Percentiles rank a stretch among this genome's conserved stretches.
These are phyloP conservation scores for Silene conica DNA, from an alignment of 148 eudicot species.

Conservation along the genomic window DNA sequence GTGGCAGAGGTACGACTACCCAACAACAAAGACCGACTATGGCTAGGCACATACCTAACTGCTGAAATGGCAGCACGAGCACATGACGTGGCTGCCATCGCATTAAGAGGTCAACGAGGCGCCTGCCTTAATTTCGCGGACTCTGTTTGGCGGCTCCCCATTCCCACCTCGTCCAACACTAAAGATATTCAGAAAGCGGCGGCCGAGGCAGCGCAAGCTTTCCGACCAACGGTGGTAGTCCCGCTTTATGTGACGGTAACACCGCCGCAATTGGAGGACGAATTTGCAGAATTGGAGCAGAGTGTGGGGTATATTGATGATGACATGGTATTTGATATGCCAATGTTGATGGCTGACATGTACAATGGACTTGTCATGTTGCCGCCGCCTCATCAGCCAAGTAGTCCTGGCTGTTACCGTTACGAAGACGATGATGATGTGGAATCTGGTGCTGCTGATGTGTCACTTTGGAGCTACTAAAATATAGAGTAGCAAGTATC, in stretches of 20 bases:
- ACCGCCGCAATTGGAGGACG: not conserved
- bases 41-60: slow-evolving; percentile 78
- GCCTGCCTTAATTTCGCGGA: slow-evolving; percentile 79
- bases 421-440: not conserved
- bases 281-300: not conserved
- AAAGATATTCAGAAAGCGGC: slow-evolving; percentile 79
- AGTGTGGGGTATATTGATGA: slow-evolving; percentile 38
- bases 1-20: slow-evolving; percentile 83
- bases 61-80: slow-evolving; percentile 95
- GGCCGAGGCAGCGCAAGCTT: slow-evolving; percentile 55
- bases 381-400: not conserved
- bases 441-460: slow-evolving; percentile 2
- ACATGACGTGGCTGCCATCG: slow-evolving; percentile 77
- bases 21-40: slow-evolving; percentile 58
- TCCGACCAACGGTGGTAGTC: slow-evolving; percentile 5
- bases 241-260: not conserved
- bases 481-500: not conserved
- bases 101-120: slow-evolving; percentile 38
- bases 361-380: slow-evolving; percentile 54
- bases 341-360: slow-evolving; percentile 50
- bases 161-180: slow-evolving; percentile 36
- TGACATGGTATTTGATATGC: slow-evolving; percentile 46
- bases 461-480: slow-evolving; percentile 35
- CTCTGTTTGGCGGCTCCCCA: slow-evolving; percentile 57
- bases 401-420: not conserved